These are phyloP conservation scores for Gynostemma pentaphyllum DNA, from an alignment of 306 rosid genomes.

Conservation along the genomic window DNA sequence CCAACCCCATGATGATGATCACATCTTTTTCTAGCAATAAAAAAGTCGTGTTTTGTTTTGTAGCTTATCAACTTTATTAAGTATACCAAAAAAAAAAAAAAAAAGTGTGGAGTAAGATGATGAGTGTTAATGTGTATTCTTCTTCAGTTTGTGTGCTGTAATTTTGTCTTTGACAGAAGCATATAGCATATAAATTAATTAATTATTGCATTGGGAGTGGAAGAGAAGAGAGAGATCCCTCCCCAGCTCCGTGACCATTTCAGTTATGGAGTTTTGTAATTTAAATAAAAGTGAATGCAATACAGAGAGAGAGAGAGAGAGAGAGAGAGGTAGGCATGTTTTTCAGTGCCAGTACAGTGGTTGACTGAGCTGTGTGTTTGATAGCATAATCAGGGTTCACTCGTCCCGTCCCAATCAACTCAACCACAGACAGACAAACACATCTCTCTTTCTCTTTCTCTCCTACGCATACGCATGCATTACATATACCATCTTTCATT, in stretches of 20 bases:
- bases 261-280: conserved; percentile 36
- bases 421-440: conserved; percentile 41
- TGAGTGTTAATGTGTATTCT: background rate
- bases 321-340: conserved; percentile 34
- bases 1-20: no score
- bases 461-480: conserved; percentile 16
- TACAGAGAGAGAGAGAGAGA: conserved; percentile 7
- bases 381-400: conserved; percentile 54
- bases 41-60: no score
- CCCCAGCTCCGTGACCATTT: conserved; percentile 2
- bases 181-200: no score
- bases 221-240: no score
- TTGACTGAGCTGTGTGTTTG: conserved; percentile 16
- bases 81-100: background rate
- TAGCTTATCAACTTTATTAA: no score
- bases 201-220: background rate
- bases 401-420: conserved; percentile 63
- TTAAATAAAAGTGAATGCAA: no score
- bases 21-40: no score
- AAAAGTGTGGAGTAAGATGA: conserved; percentile 1
- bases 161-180: no score
- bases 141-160: background rate
- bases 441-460: conserved; percentile 10
- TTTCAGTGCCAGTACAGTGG: conserved; percentile 87
- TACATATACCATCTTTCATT: no score